Evolutionary conservation across 805 yeast genomes (phyloP).

Genomic region (Candida xiaguanensis): DNA sequence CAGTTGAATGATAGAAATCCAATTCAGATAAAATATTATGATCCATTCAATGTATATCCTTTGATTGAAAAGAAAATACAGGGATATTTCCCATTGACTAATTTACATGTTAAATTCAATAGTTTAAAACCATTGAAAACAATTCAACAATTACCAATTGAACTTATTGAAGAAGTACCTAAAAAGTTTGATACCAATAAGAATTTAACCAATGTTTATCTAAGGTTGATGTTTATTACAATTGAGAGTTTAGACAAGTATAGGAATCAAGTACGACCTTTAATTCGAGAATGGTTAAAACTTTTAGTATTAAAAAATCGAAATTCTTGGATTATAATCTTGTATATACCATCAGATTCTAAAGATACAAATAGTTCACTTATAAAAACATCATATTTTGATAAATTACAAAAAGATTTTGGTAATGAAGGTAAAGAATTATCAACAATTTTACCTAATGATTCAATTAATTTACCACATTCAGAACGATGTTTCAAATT

Average conservation of each 20-base stretch:
- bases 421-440: slow-evolving; percentile 37
- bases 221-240: slow-evolving; percentile 65
- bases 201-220: slow-evolving; percentile 40
- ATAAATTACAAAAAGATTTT: slow-evolving; percentile 55
- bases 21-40: slow-evolving; percentile 58
- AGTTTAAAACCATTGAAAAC: slow-evolving; percentile 56
- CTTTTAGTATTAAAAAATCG: slow-evolving; percentile 31
- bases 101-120: slow-evolving; percentile 63
- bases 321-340: slow-evolving; percentile 56
- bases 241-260: slow-evolving; percentile 70
- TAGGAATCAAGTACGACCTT: slow-evolving; percentile 74
- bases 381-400: slow-evolving; percentile 47
- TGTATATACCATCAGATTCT: slow-evolving; percentile 41
- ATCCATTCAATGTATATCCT: slow-evolving; percentile 63
- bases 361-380: slow-evolving; percentile 33
- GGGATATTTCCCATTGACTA: slow-evolving; percentile 52
- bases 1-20: slow-evolving; percentile 12
- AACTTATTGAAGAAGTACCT: slow-evolving; percentile 57
- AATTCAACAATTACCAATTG: slow-evolving; percentile 54
- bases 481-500: slow-evolving; percentile 38
- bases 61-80: slow-evolving; percentile 41
- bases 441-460: slow-evolving; percentile 6
- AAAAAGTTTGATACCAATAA: slow-evolving; percentile 14
- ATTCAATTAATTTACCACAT: not conserved
- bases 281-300: slow-evolving; percentile 76